Conservation (phyloP, 768 basidiomycete genomes). For the Termitomyces sp. region DNA sequence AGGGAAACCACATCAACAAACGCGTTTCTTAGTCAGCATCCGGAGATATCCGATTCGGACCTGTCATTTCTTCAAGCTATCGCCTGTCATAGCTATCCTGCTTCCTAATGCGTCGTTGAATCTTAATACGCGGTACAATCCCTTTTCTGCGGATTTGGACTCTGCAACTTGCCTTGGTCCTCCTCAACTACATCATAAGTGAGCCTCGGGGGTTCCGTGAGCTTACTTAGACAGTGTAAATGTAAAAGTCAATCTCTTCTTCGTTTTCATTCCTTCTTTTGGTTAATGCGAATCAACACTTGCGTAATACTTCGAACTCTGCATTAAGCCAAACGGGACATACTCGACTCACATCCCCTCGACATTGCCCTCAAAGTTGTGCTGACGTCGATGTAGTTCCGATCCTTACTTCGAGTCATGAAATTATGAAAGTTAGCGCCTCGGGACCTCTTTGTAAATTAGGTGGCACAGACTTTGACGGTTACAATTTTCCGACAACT, state of each 20-base stretch:
- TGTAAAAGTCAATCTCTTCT: slow-evolving; percentile 9
- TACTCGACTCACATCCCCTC: neutral
- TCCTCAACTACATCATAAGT: neutral
- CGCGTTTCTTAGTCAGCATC: slow-evolving; percentile 22
- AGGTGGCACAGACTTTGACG: neutral
- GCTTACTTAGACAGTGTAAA: slow-evolving; percentile 2
- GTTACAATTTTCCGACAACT: neutral
- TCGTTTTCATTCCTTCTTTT: slow-evolving; percentile 3
- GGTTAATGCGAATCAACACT: neutral
- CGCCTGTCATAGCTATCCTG: neutral
- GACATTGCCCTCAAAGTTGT: neutral
- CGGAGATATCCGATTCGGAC: slow-evolving; percentile 2
- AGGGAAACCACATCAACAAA: slow-evolving; percentile 6
- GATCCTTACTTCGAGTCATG: neutral
- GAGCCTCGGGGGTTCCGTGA: slow-evolving; percentile 3
- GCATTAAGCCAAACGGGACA: neutral
- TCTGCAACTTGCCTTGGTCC: neutral
- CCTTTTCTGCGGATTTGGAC: neutral
- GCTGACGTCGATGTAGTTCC: slow-evolving; percentile 6
- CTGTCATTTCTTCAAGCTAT: no score
- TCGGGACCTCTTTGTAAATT: slow-evolving; percentile 8
- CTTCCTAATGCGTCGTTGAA: neutral
- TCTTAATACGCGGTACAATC: neutral
- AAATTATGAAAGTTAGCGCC: slow-evolving; percentile 10
- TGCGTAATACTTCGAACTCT: neutral